Percentiles rank a stretch among this genome's conserved stretches.
Evolutionary conservation across 805 yeast genomes (phyloP).

Genomic region (Kodamaea neixiangensis): DNA sequence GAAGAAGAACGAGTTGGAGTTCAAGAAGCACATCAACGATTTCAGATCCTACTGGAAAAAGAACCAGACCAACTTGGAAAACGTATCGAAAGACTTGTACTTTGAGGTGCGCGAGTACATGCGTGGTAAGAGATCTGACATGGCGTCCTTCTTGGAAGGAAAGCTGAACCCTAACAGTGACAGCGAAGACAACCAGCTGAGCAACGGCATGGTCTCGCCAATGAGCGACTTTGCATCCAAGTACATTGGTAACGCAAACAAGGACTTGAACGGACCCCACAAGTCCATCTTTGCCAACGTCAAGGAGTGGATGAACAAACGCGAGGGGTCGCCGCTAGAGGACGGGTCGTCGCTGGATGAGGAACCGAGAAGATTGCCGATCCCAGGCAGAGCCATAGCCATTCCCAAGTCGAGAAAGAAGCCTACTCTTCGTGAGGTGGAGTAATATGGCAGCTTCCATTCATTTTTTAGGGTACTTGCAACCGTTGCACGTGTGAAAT

Average conservation of each 20-base stretch:
- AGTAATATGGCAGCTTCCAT: neutral
- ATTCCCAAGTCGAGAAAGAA: slow-evolving; percentile 2
- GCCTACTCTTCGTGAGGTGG: neutral
- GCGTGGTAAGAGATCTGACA: slow-evolving; percentile 45
- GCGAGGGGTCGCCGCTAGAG: slow-evolving; percentile 24
- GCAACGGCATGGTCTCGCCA: slow-evolving; percentile 44
- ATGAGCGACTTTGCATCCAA: slow-evolving; percentile 67
- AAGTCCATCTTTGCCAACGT: slow-evolving; percentile 41
- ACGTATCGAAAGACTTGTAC: slow-evolving; percentile 78
- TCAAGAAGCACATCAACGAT: slow-evolving; percentile 85
- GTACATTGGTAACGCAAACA: slow-evolving; percentile 57
- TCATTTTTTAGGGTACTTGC: too few relatives aligned
- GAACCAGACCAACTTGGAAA: slow-evolving; percentile 66
- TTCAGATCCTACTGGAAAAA: slow-evolving; percentile 84
- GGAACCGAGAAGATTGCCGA: slow-evolving; percentile 3
- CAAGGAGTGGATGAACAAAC: slow-evolving; percentile 40
- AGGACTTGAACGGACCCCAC: slow-evolving; percentile 32
- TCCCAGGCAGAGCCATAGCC: slow-evolving; percentile 13
- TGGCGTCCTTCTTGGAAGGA: slow-evolving; percentile 28
- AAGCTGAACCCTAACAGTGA: slow-evolving; percentile 23
- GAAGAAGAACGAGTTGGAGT: slow-evolving; percentile 92
- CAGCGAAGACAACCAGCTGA: slow-evolving; percentile 29
- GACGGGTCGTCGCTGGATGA: slow-evolving; percentile 9
- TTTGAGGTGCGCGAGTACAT: slow-evolving; percentile 80
- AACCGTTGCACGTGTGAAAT: too few relatives aligned